Conservation (phyloP, 306 rosid genomes). For the Fragaria iinumae region DNA sequence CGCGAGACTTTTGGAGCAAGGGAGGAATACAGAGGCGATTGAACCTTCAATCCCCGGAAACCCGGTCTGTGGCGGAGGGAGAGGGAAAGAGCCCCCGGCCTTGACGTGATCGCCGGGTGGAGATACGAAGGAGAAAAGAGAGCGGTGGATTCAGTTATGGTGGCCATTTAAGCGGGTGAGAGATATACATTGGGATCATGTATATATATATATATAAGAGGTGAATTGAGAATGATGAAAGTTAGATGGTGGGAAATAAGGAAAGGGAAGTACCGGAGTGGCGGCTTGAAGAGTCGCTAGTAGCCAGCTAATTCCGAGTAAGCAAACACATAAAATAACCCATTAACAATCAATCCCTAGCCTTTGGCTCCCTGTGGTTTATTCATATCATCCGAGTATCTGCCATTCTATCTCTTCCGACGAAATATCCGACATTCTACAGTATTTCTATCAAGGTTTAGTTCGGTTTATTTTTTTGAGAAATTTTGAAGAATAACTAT, state of each 20-base stretch:
- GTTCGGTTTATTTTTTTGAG: too few relatives aligned
- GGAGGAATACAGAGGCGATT: not conserved
- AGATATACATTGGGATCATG: not conserved
- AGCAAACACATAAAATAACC: too few relatives aligned
- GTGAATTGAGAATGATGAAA: not conserved
- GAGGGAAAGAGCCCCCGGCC: not conserved
- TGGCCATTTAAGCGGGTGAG: not conserved
- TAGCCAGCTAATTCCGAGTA: not conserved
- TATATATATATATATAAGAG: too few relatives aligned
- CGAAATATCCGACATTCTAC: too few relatives aligned
- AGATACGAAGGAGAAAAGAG: not conserved
- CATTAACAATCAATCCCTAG: too few relatives aligned
- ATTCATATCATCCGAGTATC: too few relatives aligned
- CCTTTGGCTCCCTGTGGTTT: too few relatives aligned
- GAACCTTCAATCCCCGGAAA: not conserved
- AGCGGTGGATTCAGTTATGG: not conserved
- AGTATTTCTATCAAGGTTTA: too few relatives aligned
- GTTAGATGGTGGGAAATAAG: not conserved
- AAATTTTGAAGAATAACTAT: too few relatives aligned
- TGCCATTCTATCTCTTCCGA: too few relatives aligned
- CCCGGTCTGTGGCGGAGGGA: not conserved
- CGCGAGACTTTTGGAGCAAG: not conserved
- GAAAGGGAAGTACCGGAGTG: not conserved
- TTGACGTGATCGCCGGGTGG: not conserved
- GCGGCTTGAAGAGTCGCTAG: slow-evolving; percentile 6